These are phyloP conservation scores for Lentinula novae-zelandiae DNA, from an alignment of 1,284 basidiomycete species.

Conservation along the genomic window DNA sequence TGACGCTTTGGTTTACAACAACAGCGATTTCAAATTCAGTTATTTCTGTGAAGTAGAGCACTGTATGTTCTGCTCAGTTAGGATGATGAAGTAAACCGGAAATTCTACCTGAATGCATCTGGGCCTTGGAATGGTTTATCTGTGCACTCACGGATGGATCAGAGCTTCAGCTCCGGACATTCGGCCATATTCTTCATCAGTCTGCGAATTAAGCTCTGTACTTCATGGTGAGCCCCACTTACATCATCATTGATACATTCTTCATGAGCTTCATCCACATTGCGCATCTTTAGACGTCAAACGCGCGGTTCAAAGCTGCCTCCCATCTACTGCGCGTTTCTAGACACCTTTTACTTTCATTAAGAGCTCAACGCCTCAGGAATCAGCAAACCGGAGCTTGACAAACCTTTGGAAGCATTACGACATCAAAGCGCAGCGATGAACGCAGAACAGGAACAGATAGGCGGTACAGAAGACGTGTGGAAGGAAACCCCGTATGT, in stretches of 20 bases:
- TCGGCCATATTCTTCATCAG: background rate
- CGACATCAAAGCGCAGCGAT: background rate
- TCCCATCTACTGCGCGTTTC: background rate
- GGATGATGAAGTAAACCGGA: background rate
- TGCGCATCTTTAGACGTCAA: background rate
- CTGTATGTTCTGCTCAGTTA: background rate
- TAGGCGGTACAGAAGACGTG: background rate
- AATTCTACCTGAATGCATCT: background rate
- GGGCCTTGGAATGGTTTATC: slow-evolving; percentile 3
- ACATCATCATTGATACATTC: background rate
- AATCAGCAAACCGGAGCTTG: background rate
- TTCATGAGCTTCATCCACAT: background rate
- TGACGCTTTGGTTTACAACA: background rate
- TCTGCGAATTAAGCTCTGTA: background rate
- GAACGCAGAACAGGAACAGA: background rate
- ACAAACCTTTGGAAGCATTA: background rate
- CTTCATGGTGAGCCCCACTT: background rate
- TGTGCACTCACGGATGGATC: background rate
- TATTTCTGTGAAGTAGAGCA: background rate
- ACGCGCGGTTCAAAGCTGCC: background rate
- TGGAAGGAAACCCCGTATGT: background rate
- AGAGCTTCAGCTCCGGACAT: background rate
- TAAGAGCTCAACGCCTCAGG: background rate
- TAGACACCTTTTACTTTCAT: background rate
- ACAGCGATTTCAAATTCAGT: background rate